Conservation (phyloP, 2,329 filamentous ascomycete species). For the Colletotrichum acutatum region DNA sequence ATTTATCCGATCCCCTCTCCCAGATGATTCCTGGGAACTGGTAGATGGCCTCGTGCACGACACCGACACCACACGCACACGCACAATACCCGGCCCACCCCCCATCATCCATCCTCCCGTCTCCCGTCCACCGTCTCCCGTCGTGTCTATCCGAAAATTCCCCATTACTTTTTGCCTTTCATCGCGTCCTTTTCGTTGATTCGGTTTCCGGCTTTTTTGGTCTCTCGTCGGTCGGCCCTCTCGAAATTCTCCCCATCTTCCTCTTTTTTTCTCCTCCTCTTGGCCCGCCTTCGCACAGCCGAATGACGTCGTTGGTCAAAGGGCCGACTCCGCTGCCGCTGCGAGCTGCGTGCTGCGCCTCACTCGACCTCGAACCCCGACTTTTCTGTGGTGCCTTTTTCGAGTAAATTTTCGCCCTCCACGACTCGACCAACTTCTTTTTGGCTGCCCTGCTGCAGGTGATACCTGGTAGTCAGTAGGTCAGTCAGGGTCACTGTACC, state of each 20-base stretch:
- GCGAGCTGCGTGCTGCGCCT: constrained; percentile 32
- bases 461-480: background rate
- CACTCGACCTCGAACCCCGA: constrained; percentile 25
- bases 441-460: background rate
- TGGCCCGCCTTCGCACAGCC: background rate
- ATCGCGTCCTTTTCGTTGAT: background rate
- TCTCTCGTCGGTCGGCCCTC: background rate
- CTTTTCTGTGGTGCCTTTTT: constrained; percentile 19
- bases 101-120: background rate
- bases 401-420: constrained; percentile 19
- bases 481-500: background rate
- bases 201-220: background rate
- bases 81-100: background rate
- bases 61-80: background rate
- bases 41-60: background rate
- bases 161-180: background rate
- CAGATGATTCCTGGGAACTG: background rate
- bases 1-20: constrained; percentile 2
- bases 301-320: constrained; percentile 34
- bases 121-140: background rate
- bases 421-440: background rate
- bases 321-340: constrained; percentile 30
- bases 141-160: background rate
- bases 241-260: background rate
- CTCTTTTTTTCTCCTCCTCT: background rate